Evolutionary conservation across 2,329 filamentous ascomycete genomes (phyloP).

Genomic region (Cytospora mali): DNA sequence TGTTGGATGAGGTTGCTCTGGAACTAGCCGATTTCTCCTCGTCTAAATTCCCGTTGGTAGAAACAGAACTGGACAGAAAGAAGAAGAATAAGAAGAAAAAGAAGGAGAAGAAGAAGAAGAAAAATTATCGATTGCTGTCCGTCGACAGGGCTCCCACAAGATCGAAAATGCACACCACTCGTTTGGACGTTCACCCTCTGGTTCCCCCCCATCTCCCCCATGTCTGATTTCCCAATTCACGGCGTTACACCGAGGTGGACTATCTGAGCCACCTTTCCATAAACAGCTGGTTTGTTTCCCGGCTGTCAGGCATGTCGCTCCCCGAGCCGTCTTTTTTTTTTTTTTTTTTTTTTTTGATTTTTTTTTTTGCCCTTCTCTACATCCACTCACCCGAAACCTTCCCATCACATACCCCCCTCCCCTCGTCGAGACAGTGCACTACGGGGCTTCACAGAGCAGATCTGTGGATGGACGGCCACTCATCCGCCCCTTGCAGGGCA

Average conservation of each 20-base stretch:
- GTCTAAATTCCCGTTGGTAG: not conserved
- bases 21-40: no score
- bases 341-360: no score
- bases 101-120: not conserved
- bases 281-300: conserved; percentile 14
- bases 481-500: conserved; percentile 20
- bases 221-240: not conserved
- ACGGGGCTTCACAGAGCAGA: no score
- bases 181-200: no score
- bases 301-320: conserved; percentile 9
- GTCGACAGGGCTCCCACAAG: not conserved
- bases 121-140: not conserved
- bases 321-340: conserved; percentile 2
- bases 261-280: conserved; percentile 8
- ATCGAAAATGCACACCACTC: not conserved
- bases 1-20: not conserved
- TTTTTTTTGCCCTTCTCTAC: no score
- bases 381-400: no score
- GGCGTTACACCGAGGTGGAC: not conserved
- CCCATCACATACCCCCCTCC: no score
- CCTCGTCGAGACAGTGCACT: no score
- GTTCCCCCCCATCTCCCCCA: not conserved
- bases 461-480: no score
- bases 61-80: not conserved
- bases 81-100: not conserved